Conservation (phyloP, 1,139 yeast species). For the Meyerozyma carpophila region DNA sequence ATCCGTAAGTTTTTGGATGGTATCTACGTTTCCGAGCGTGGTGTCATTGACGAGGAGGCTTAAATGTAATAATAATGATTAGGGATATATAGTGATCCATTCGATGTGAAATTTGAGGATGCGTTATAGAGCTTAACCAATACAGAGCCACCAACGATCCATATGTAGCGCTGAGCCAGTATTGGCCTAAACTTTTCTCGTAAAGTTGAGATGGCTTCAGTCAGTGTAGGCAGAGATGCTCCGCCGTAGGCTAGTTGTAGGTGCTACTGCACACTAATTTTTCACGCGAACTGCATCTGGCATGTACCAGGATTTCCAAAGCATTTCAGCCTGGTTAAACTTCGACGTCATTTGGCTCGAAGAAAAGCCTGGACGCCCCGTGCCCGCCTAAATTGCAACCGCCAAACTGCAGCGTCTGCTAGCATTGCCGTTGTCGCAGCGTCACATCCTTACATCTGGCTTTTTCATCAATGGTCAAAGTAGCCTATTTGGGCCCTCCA, state of each 20-base stretch:
- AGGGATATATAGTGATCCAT: conserved; percentile 27
- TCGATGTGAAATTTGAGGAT: conserved; percentile 34
- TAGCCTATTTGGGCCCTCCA: conserved; percentile 79
- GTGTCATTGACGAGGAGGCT: conserved; percentile 68
- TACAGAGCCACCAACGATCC: conserved; percentile 63
- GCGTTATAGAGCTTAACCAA: conserved; percentile 51
- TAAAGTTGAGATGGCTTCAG: too few relatives aligned
- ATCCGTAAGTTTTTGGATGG: conserved; percentile 99
- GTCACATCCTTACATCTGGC: neutral
- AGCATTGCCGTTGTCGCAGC: too few relatives aligned
- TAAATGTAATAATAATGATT: conserved; percentile 19
- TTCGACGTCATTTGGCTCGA: too few relatives aligned
- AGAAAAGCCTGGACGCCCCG: too few relatives aligned
- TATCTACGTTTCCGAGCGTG: conserved; percentile 98
- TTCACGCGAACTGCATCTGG: too few relatives aligned
- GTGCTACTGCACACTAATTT: too few relatives aligned
- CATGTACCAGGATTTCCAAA: too few relatives aligned
- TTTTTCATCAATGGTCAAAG: conserved; percentile 19
- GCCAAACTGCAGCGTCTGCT: neutral
- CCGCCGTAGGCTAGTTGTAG: too few relatives aligned
- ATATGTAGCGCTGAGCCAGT: conserved; percentile 14
- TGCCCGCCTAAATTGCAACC: neutral
- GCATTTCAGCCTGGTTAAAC: too few relatives aligned
- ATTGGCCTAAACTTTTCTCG: neutral
- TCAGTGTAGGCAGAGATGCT: too few relatives aligned